Percentiles rank a stretch among this genome's conserved stretches.
Conservation (phyloP, 176 grass and related monocot species). For the Elaeis guineensis region DNA sequence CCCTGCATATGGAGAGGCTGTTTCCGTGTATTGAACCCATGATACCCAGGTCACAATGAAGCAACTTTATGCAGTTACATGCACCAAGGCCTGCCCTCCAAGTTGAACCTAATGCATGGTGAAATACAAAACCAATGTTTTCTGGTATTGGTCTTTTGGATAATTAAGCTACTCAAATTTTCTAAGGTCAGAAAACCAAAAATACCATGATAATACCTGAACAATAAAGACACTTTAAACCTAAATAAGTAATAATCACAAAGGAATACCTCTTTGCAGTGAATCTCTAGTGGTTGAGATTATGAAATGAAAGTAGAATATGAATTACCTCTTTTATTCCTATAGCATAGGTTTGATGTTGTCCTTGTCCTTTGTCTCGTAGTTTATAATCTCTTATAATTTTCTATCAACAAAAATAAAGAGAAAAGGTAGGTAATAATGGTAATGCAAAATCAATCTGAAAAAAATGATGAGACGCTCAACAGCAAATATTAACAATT, state of each 20-base stretch:
- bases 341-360: conserved; percentile 96
- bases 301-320: background rate
- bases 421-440: background rate
- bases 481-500: background rate
- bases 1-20: no score
- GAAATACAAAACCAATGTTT: no score
- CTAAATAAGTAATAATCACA: background rate
- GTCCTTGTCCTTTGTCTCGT: conserved; percentile 74
- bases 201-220: no score
- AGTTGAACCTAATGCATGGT: no score
- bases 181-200: no score
- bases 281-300: background rate
- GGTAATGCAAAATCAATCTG: no score
- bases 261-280: background rate
- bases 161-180: no score
- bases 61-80: no score
- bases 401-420: conserved; percentile 47
- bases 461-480: conserved; percentile 2
- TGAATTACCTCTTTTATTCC: conserved; percentile 89
- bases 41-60: no score
- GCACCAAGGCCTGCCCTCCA: no score
- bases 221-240: background rate
- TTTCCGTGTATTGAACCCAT: no score
- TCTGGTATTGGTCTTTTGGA: no score
- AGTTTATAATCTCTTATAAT: conserved; percentile 75